These are phyloP conservation scores for Phtheirospermum japonicum DNA, from an alignment of 257 asterid genomes.

Conservation along the genomic window DNA sequence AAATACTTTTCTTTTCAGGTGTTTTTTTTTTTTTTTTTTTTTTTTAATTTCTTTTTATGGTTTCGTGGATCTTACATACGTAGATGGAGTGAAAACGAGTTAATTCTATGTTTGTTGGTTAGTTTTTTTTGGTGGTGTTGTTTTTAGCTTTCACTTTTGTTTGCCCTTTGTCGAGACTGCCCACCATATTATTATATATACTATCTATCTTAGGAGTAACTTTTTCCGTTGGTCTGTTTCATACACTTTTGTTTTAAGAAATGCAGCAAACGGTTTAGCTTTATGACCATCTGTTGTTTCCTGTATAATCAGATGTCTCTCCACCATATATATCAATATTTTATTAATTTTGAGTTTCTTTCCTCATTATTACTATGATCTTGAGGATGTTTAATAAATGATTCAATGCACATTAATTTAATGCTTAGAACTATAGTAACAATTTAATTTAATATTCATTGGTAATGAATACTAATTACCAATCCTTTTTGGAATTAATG, in stretches of 20 bases:
- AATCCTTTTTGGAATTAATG: too few species aligned
- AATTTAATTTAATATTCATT: too few species aligned
- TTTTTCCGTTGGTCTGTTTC: slow-evolving; percentile 40
- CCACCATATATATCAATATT: too few species aligned
- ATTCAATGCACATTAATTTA: too few species aligned
- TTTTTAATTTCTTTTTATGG: slow-evolving; percentile 21
- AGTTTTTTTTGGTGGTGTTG: slow-evolving; percentile 23
- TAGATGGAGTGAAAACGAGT: slow-evolving; percentile 78
- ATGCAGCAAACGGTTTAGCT: slow-evolving; percentile 22
- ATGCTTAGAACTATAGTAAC: too few species aligned
- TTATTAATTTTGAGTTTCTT: too few species aligned
- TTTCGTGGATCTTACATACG: slow-evolving; percentile 34
- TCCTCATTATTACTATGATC: too few species aligned
- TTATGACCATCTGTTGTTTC: slow-evolving; percentile 28
- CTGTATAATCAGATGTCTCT: slow-evolving; percentile 21
- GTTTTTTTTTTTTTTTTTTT: slow-evolving; percentile 18
- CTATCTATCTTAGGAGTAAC: slow-evolving; percentile 17
- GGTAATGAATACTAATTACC: too few species aligned
- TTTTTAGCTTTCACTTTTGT: slow-evolving; percentile 37
- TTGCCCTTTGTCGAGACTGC: slow-evolving; percentile 1
- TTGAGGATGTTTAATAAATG: background rate
- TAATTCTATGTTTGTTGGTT: slow-evolving; percentile 54
- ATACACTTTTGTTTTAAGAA: slow-evolving; percentile 23
- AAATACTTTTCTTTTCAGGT: slow-evolving; percentile 48
- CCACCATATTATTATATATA: slow-evolving; percentile 7